Percentiles rank a stretch among this genome's conserved stretches.
Conservation (phyloP, 2,329 filamentous ascomycete species). For the Alternaria triticina region DNA sequence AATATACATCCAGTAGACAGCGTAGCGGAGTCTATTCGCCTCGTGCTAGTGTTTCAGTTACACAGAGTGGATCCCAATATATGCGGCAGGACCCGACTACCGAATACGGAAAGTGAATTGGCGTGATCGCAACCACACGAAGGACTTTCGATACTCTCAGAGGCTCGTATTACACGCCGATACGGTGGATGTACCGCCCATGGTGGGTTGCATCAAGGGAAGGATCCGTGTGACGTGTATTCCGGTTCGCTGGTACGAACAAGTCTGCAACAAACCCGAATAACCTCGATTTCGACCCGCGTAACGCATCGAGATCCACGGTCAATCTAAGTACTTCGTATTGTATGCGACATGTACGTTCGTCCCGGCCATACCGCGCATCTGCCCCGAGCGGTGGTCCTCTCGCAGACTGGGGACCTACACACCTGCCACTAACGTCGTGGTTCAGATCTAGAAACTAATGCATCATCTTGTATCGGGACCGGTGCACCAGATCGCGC, state of each 20-base stretch:
- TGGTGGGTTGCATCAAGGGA: not conserved
- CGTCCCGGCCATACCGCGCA: not conserved
- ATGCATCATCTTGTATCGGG: not conserved
- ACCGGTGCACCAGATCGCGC: not conserved
- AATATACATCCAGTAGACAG: not conserved
- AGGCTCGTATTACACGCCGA: conserved; percentile 1
- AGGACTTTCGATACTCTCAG: not conserved
- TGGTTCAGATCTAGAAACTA: not conserved
- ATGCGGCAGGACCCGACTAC: not conserved
- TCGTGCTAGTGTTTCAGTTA: not conserved
- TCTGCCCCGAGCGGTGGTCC: not conserved
- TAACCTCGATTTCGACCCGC: not conserved
- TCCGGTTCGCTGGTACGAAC: not conserved
- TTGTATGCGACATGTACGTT: not conserved
- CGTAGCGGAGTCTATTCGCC: not conserved
- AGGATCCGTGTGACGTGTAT: not conserved
- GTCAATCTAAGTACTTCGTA: not conserved
- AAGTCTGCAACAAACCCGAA: not conserved
- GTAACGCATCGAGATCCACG: not conserved
- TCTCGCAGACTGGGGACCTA: not conserved
- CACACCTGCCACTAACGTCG: not conserved
- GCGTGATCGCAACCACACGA: conserved; percentile 2
- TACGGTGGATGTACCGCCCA: not conserved
- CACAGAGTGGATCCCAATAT: not conserved
- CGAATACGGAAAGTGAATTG: not conserved